Conservation (phyloP, 2,329 filamentous ascomycete genomes). For the Trichoderma sp. region DNA sequence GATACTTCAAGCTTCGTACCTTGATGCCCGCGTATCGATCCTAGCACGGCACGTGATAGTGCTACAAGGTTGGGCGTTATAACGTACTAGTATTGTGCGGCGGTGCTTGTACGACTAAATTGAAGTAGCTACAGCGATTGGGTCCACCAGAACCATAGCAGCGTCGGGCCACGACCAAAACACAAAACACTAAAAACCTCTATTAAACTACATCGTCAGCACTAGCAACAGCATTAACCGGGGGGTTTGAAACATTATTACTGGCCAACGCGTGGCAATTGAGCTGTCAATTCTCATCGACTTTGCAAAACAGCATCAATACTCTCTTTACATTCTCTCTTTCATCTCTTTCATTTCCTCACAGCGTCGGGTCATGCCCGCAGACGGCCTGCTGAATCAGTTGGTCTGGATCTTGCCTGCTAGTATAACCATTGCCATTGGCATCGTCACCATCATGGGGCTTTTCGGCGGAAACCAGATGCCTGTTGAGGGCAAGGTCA, state of each 20-base stretch:
- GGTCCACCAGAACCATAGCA: neutral
- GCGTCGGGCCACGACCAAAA: neutral
- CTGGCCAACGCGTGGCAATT: neutral
- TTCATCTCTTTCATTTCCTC: neutral
- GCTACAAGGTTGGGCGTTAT: neutral
- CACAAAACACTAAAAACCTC: neutral
- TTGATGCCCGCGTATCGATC: neutral
- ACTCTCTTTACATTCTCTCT: neutral
- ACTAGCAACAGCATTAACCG: neutral
- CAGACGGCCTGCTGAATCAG: constrained; percentile 21
- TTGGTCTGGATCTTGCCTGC: constrained; percentile 34
- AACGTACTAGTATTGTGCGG: neutral
- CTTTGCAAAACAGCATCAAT: neutral
- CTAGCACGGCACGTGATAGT: neutral
- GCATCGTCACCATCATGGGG: constrained; percentile 58
- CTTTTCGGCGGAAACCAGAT: constrained; percentile 73
- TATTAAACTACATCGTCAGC: constrained; percentile 1
- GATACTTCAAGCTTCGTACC: neutral
- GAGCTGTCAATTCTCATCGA: neutral
- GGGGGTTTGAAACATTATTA: neutral
- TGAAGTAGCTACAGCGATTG: neutral
- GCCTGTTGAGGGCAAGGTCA: constrained; percentile 79
- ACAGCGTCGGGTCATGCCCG: constrained; percentile 1
- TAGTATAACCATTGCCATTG: constrained; percentile 40
- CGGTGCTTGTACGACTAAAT: neutral